Base-by-base conservation (phyloP, 192 early-diverging fungal species). In the Fimicolochytrium jonesii region DNA sequence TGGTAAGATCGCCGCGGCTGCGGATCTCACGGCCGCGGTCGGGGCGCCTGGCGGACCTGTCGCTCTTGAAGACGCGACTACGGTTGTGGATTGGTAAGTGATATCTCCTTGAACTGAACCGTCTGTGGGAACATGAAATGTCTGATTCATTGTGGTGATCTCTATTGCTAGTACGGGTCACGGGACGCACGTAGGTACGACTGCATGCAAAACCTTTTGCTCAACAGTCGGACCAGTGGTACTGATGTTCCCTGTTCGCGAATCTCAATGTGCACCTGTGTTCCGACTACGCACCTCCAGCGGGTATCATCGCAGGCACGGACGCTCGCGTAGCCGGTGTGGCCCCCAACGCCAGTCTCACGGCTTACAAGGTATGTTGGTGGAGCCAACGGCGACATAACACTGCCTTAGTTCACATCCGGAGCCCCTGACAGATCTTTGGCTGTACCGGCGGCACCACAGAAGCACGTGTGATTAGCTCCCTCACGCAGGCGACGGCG, bases 141-240 rank as follows among this genome's bases (percentile, higher is more conserved):
- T n/a, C n/a, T n/a, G n/a, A n/a, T n/a, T n/a, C n/a, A n/a, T n/a
- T n/a, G n/a, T n/a, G n/a, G n/a, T n/a, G n/a, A n/a, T n/a, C n/a
- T n/a, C n/a, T n/a, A n/a, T n/a, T n/a, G n/a, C n/a, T n/a, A 50
- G 48, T 23, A 50, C 13, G 1, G 48, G 48, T 1, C 48, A 50
- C 25, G 48, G 48, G 26, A 50, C 48, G 23, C 48, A 50, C 2
- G 48, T 50, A n/a, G 48, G 48, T 50, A 23, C n/a, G n/a, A n/a
- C n/a, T n/a, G n/a, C n/a, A n/a, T n/a, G n/a, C n/a, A n/a, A n/a
- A n/a, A n/a, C n/a, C n/a, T n/a, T n/a, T n/a, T n/a, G n/a, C n/a
- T n/a, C n/a, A n/a, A n/a, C n/a, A n/a, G n/a, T n/a, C n/a, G n/a
- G 48, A 26, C 26, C 26, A 13, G 10, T 41, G 39, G 10, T 41